phyloP scores from a whole-genome alignment of 2,329 filamentous ascomycete genomes.

The Celoporthe dispersa region DNA sequence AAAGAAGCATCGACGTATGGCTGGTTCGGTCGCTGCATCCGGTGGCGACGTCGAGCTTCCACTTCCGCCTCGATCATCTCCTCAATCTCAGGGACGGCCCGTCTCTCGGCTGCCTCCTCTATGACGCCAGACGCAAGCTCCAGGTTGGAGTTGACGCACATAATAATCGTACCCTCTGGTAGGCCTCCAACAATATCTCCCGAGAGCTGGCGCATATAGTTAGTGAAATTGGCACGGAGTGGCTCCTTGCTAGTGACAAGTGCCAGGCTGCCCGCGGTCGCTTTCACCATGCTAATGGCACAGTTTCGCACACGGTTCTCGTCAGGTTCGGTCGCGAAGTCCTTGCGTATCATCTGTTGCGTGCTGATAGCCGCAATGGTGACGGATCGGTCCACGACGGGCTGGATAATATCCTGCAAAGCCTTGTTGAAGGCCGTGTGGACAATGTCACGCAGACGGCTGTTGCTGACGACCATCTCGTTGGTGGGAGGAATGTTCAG shows the following conservation, averaged over 20 bases:
- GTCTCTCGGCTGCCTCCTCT: slow-evolving; percentile 92
- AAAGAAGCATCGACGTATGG: slow-evolving; percentile 82
- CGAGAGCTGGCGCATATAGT: slow-evolving; percentile 82
- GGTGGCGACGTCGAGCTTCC: slow-evolving; percentile 76
- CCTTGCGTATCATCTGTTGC: slow-evolving; percentile 92
- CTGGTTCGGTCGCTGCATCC: slow-evolving; percentile 75
- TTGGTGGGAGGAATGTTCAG: slow-evolving; percentile 82
- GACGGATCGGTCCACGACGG: slow-evolving; percentile 95
- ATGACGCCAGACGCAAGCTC: slow-evolving; percentile 93
- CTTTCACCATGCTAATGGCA: slow-evolving; percentile 92
- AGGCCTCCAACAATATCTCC: slow-evolving; percentile 76
- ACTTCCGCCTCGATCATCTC: slow-evolving; percentile 85
- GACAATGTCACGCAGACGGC: slow-evolving; percentile 76
- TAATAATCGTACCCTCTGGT: slow-evolving; percentile 92
- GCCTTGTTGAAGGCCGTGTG: slow-evolving; percentile 85
- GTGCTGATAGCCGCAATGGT: slow-evolving; percentile 98
- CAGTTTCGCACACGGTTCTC: slow-evolving; percentile 84
- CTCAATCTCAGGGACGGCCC: slow-evolving; percentile 92
- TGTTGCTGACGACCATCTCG: slow-evolving; percentile 75
- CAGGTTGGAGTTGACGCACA: slow-evolving; percentile 98
- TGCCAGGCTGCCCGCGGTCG: slow-evolving; percentile 89
- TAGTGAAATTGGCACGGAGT: slow-evolving; percentile 92
- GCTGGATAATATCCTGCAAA: slow-evolving; percentile 94
- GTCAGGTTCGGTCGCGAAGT: slow-evolving; percentile 92
- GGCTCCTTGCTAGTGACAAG: slow-evolving; percentile 99